phyloP scores from a whole-genome alignment of 1,139 yeast species.

The Kodamaea ohmeri region DNA sequence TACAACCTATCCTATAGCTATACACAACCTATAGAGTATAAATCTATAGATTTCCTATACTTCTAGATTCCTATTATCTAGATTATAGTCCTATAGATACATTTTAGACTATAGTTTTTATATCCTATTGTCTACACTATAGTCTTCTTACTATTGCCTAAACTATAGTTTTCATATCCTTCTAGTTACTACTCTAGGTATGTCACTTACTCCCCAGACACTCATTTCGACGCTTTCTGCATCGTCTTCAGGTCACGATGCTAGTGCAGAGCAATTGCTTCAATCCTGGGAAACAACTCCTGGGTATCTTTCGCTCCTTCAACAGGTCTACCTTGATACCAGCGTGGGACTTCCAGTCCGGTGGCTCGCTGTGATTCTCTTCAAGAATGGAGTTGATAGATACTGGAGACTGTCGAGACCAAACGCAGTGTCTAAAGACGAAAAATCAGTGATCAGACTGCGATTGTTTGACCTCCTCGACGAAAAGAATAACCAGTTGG shows the following conservation, averaged over 20 bases:
- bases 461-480: constrained; percentile 57
- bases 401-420: constrained; percentile 74
- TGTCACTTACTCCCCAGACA: constrained; percentile 17
- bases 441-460: constrained; percentile 59
- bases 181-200: too few relatives aligned
- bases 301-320: constrained; percentile 60
- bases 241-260: constrained; percentile 44
- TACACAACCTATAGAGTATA: too few relatives aligned
- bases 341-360: constrained; percentile 62
- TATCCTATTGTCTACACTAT: too few relatives aligned
- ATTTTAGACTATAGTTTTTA: too few relatives aligned
- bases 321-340: constrained; percentile 59
- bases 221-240: constrained; percentile 34
- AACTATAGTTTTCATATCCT: too few relatives aligned
- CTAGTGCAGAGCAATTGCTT: constrained; percentile 67
- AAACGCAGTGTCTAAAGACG: constrained; percentile 60
- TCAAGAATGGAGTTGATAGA: constrained; percentile 82
- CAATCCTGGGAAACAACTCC: constrained; percentile 62
- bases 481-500: constrained; percentile 71
- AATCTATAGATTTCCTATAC: too few relatives aligned
- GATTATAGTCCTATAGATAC: too few relatives aligned
- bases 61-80: too few relatives aligned
- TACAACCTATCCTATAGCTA: too few relatives aligned
- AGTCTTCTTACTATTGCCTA: too few relatives aligned
- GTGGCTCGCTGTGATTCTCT: constrained; percentile 84